Base-by-base conservation (phyloP, 352 stramenopile genomes). In the Globisporangium okanoganense region DNA sequence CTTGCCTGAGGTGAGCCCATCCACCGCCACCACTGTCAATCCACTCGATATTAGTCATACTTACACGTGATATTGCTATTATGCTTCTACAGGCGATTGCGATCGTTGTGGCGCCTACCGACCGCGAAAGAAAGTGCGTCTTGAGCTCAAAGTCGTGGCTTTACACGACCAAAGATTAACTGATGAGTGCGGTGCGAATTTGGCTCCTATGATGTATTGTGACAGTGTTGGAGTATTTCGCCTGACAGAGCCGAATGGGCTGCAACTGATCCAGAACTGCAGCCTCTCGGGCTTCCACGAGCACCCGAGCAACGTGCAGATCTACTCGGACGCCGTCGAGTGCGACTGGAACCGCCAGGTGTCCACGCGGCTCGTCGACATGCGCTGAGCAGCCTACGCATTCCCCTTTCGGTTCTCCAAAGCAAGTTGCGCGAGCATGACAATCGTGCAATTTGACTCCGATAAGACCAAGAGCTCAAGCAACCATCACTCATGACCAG, bases 261-360 rank as follows among this genome's bases (percentile, higher is more conserved):
- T 97, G 45, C 79, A 94, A 60, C 58, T 96, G 53, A 97, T 97
- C 67, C 88, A 95, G 70, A 87, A 94, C 57, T 97, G 88, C 72
- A 83, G 69, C 44, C 69, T 96, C 64, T 82, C 79, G 22, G 88
- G 88, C 27, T 97, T 97, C 65, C 88, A 97, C 66, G 74, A 80
- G 20, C 88, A 97, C 50, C 87, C 87, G 22, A 82, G 69, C 36
- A 67, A 88, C 35, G 69, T 92, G 38, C 61, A 89, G 59, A 87
- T 94, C 61, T 94, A 94, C 65, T 94, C 85, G 35, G 72, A 88
- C 56, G 85, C 85, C 2, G 68, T 94, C 29, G 76, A 87, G 52
- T 88, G 80, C 64, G 73, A 82, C 33, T 94, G 85, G 85, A 67
- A 85, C 55, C 36, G 70, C 4, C 58, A 74, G 16, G 44, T 64